Base-by-base conservation (phyloP, 2,329 filamentous ascomycete genomes). In the Mycocentrospora acerina region DNA sequence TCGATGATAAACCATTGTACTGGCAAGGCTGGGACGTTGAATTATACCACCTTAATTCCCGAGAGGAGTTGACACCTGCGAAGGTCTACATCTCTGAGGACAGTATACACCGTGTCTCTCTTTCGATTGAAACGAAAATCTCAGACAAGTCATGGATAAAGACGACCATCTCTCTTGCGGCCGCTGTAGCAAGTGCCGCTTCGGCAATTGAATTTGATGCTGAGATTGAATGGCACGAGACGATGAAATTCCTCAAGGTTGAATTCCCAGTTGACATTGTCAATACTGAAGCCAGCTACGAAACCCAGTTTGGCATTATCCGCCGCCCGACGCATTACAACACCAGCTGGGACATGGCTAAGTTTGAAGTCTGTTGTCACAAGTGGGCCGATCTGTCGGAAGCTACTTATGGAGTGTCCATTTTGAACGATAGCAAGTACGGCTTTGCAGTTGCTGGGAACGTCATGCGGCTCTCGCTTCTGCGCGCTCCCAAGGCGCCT, bases 1-100 rank as follows among this genome's bases (percentile, higher is more conserved):
- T 94, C 59, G 93, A 98, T 60, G 93, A 98, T 71, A 96, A 97
- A 71, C 90, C 90, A 15, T 78, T 96, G 16, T 95, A 94, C 73
- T 97, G 90, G 90, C 88, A 96, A 70, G 90, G 90, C 3, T 95
- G 91, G 90, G 91, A 98, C 66, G 91, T 97, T 5, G 93, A 98
- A 68, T 90, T 97, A 18, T 98, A 85, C 71, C 93, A 98, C 59
- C 79, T 97, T 17, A 83, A 94, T 38, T 93, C 90, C 2, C 83
- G 90, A 40, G 80, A 86, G 62, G 86, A 91, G 63, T 76, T 98
- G 11, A 63, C 78, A 5, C 79, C 83, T 13, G 78, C 80, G 46
- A 76, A 82, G 51, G 89, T 88, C 10, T 77, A 75, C 46, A 84
- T 97, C 40, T 72, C 80, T 25, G 88, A 93, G 58, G 71, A 79